Evolutionary conservation across 2,329 filamentous ascomycete species (phyloP).

Genomic region (Xenoacremonium recifei): DNA sequence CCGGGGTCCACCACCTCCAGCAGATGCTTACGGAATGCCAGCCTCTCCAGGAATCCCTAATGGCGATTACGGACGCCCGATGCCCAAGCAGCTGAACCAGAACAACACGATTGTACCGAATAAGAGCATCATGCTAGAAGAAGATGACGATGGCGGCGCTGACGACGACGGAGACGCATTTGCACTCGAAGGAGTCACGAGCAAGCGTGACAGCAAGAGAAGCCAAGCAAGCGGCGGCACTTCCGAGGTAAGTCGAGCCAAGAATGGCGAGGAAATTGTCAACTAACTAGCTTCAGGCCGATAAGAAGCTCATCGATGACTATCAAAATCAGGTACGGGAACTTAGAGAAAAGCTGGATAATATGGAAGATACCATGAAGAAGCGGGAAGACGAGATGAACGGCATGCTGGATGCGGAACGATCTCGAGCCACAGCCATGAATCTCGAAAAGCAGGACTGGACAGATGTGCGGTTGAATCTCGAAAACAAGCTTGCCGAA

Average conservation of each 20-base stretch:
- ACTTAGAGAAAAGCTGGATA: constrained; percentile 70
- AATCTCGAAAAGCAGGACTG: constrained; percentile 69
- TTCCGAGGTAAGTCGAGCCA: constrained; percentile 39
- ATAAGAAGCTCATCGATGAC: constrained; percentile 74
- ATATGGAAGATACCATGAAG: constrained; percentile 67
- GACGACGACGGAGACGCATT: constrained; percentile 59
- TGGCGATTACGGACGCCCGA: constrained; percentile 71
- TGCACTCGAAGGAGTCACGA: constrained; percentile 36
- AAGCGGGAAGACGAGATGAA: constrained; percentile 66
- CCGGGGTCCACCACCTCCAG: constrained; percentile 43
- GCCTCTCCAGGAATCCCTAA: constrained; percentile 57
- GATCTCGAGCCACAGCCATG: constrained; percentile 48
- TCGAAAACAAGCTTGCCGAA: constrained; percentile 73
- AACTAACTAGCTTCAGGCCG: constrained; percentile 43
- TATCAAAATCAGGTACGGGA: constrained; percentile 75
- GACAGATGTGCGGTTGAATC: constrained; percentile 60
- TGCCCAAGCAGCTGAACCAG: constrained; percentile 81
- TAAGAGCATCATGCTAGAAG: constrained; percentile 96
- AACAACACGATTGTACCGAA: constrained; percentile 96
- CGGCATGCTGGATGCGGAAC: constrained; percentile 57
- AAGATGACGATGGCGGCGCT: constrained; percentile 68
- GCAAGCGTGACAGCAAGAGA: constrained; percentile 28
- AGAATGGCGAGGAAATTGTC: constrained; percentile 1
- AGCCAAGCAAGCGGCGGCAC: constrained; percentile 26
- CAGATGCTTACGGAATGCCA: constrained; percentile 52